Evolutionary conservation across 2,329 filamentous ascomycete species (phyloP).

Genomic region (Fusarium sp.): DNA sequence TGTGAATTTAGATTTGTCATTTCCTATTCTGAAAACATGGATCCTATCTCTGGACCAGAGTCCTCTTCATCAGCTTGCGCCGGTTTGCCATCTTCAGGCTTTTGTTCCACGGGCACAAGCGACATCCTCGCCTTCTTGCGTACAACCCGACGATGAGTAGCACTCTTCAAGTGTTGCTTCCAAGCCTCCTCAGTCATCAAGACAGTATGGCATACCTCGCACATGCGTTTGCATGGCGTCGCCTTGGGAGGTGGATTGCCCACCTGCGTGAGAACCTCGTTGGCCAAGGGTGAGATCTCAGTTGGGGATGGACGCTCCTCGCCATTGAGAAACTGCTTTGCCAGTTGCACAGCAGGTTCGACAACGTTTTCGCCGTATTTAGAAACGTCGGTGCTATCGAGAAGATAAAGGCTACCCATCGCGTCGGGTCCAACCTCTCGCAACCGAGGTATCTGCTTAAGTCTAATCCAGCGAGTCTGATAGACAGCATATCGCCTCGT

Average conservation of each 20-base stretch:
- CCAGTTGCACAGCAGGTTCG: conserved; percentile 71
- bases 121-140: conserved; percentile 53
- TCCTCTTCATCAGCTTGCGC: conserved; percentile 18
- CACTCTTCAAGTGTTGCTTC: conserved; percentile 53
- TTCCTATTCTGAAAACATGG: conserved; percentile 42
- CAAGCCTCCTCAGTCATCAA: conserved; percentile 65
- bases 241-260: conserved; percentile 62
- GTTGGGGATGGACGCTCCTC: conserved; percentile 64
- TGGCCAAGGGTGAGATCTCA: conserved; percentile 60
- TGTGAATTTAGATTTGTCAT: neutral
- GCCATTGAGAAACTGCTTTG: conserved; percentile 71
- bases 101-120: conserved; percentile 48
- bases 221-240: conserved; percentile 69
- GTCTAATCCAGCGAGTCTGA: conserved; percentile 87
- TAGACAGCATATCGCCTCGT: conserved; percentile 90
- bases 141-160: conserved; percentile 49
- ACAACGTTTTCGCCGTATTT: conserved; percentile 74
- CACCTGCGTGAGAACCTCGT: conserved; percentile 66
- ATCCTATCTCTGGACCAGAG: conserved; percentile 45
- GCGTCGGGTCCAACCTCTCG: conserved; percentile 63
- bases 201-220: conserved; percentile 78
- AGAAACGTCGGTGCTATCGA: conserved; percentile 80
- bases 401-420: conserved; percentile 74
- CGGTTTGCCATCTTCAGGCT: conserved; percentile 2
- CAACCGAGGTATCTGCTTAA: conserved; percentile 81